Base-by-base conservation (phyloP, 306 rosid genomes). In the Lathyrus sativus region DNA sequence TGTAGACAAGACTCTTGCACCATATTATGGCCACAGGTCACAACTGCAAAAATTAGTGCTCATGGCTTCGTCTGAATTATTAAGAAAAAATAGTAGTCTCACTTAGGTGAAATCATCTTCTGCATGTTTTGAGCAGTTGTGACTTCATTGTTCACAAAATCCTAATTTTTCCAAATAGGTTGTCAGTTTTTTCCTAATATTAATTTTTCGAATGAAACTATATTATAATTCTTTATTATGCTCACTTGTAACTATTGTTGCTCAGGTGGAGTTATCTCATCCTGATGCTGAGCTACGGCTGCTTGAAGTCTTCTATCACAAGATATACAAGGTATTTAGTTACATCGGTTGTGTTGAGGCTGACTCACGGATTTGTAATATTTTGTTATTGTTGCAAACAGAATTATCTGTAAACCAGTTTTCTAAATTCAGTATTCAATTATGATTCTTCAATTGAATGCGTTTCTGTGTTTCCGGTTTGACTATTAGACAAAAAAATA, bases 231-330 rank as follows among this genome's bases (percentile, higher is more conserved):
- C 48, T 59, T 12, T 39, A 33, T 70, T 57, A 31, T 38, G 11
- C 63, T 67, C n/a, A 33, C 49, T 7, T 49, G 18, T 38, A 60
- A 53, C 44, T 46, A 3, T 41, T 54, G 31, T 35, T 73, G 46
- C 59, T 68, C 78, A 90, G 96, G 91, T 87, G 41, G 89, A 87
- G 78, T 73, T 90, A 71, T 90, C 96, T 73, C 86, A 78, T 80
- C 85, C 95, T 15, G 75, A 84, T 72, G 89, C 91, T 11, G 95
- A 90, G 74, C 91, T 90, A 64, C 73, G 96, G 70, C 69, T 90
- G 85, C 87, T 90, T 63, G 95, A 90, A 85, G 90, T 90, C 70
- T 90, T 88, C 88, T 86, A 86, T 81, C 95, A 88, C 80, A 90
- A 88, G 81, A 90, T 90, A 61, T 90, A 90, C 82, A 88, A 88